Evolutionary conservation across 148 eudicot genomes (phyloP).

Genomic region (Cornus kousa): DNA sequence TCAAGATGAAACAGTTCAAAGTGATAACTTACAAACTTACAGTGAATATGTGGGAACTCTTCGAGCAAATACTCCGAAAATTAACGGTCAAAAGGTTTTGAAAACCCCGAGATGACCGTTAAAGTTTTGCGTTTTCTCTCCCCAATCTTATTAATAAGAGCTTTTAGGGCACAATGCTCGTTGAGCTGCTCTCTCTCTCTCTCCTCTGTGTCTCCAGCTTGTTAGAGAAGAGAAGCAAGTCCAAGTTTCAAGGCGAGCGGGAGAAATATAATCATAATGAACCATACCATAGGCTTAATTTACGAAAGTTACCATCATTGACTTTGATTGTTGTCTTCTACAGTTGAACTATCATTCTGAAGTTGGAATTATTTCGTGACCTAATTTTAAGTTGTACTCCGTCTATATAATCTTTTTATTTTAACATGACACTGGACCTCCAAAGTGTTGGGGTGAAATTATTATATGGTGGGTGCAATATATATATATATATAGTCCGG

Average conservation of each 20-base stretch:
- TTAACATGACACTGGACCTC: no score
- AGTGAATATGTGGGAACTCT: neutral
- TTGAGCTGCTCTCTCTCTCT: neutral
- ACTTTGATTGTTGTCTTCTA: neutral
- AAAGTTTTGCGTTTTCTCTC: neutral
- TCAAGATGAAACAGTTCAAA: neutral
- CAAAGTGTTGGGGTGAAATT: no score
- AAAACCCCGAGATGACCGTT: neutral
- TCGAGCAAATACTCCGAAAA: neutral
- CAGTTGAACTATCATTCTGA: no score
- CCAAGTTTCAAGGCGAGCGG: neutral
- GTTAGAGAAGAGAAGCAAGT: neutral
- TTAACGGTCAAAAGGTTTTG: neutral
- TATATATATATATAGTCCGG: no score
- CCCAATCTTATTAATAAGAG: neutral
- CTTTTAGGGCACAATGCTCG: neutral
- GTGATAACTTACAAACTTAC: neutral
- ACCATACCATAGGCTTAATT: neutral
- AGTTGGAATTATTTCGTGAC: no score
- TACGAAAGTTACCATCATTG: neutral
- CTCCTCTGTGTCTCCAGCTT: neutral
- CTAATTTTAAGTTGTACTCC: no score
- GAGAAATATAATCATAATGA: neutral
- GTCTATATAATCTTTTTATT: no score
- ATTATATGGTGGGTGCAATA: no score